Percentiles rank a stretch among this genome's conserved stretches.
These are phyloP conservation scores for Phialophora tarda DNA, from an alignment of 2,329 filamentous ascomycete species.

Conservation along the genomic window DNA sequence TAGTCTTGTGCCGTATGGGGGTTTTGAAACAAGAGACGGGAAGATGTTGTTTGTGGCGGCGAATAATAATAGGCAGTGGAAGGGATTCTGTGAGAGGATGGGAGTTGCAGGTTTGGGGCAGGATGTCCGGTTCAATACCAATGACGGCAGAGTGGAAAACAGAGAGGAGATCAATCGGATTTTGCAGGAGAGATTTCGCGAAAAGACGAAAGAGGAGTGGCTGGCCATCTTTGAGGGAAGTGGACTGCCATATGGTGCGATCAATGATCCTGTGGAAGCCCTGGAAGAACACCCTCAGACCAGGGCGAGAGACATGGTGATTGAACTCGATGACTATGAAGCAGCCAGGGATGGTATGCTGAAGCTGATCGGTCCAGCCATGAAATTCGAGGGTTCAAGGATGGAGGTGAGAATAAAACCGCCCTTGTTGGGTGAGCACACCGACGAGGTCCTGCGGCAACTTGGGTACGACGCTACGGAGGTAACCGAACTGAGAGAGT, in stretches of 20 bases:
- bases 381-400: slow-evolving; percentile 35
- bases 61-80: slow-evolving; percentile 39
- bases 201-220: slow-evolving; percentile 36
- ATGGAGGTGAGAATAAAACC: slow-evolving; percentile 35
- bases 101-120: slow-evolving; percentile 26
- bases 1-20: slow-evolving; percentile 37
- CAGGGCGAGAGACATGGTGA: slow-evolving; percentile 35
- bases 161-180: slow-evolving; percentile 34
- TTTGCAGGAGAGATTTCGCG: slow-evolving; percentile 30
- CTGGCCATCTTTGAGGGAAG: slow-evolving; percentile 34
- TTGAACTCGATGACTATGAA: slow-evolving; percentile 34
- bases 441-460: slow-evolving; percentile 31
- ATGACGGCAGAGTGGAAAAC: slow-evolving; percentile 36
- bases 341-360: slow-evolving; percentile 36
- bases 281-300: slow-evolving; percentile 35
- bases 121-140: slow-evolving; percentile 34
- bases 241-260: slow-evolving; percentile 38
- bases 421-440: slow-evolving; percentile 37
- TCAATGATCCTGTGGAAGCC: slow-evolving; percentile 38
- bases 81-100: slow-evolving; percentile 34
- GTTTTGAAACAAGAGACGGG: slow-evolving; percentile 32
- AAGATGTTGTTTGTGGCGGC: slow-evolving; percentile 37
- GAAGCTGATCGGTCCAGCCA: slow-evolving; percentile 35
- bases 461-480: slow-evolving; percentile 33
- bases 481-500: slow-evolving; percentile 35